Evolutionary conservation across 2,329 filamentous ascomycete species (phyloP).

Genomic region (Parastagonospora avenae): DNA sequence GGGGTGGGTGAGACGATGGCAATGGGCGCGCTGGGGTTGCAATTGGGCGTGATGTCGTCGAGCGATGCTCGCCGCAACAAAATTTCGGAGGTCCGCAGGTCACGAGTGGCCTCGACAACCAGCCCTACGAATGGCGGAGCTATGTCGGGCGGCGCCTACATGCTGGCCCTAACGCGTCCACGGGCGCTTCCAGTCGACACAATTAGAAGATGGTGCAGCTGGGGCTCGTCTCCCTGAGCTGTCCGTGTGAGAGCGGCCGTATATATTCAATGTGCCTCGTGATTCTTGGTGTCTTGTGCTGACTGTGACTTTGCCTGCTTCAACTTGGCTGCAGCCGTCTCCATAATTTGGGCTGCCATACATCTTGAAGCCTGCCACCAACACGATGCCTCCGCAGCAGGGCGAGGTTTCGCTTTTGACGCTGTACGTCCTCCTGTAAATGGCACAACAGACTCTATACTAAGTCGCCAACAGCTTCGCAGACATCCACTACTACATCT

Average conservation of each 20-base stretch:
- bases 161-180: conserved; percentile 15
- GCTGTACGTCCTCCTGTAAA: conserved; percentile 46
- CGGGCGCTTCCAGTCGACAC: conserved; percentile 43
- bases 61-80: conserved; percentile 26
- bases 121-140: conserved; percentile 22
- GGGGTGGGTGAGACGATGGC: neutral
- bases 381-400: conserved; percentile 54
- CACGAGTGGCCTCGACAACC: conserved; percentile 19
- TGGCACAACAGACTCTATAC: neutral
- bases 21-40: too few species aligned
- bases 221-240: conserved; percentile 7
- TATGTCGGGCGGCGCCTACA: conserved; percentile 21
- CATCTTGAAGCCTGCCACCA: conserved; percentile 2
- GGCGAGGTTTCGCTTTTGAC: conserved; percentile 55
- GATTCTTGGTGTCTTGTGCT: conserved; percentile 11
- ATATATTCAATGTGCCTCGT: conserved; percentile 22
- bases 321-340: conserved; percentile 1
- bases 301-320: conserved; percentile 18
- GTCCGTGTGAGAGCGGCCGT: conserved; percentile 13
- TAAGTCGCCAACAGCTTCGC: conserved; percentile 63
- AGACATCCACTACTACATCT: conserved; percentile 80
- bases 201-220: conserved; percentile 37
- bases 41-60: conserved; percentile 15
- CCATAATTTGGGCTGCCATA: conserved; percentile 6
- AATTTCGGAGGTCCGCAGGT: conserved; percentile 39